Percentiles rank a stretch among this genome's conserved stretches.
These are phyloP conservation scores for Rhizoctonia solani DNA, from an alignment of 1,284 basidiomycete species.

Conservation along the genomic window DNA sequence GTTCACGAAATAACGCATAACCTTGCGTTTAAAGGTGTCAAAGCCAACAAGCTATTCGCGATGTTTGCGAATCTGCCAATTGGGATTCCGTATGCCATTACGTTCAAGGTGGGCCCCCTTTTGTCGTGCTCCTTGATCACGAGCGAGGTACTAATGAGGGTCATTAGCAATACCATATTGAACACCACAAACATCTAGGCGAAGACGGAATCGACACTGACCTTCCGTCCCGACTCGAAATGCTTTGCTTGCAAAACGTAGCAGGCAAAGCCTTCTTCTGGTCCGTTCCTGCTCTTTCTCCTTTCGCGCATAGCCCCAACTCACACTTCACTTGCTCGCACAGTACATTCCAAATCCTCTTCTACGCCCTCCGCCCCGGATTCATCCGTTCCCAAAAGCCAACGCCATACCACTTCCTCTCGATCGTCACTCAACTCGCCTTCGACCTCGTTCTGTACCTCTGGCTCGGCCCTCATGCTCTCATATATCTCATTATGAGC, in stretches of 20 bases:
- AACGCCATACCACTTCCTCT: slow-evolving; percentile 84
- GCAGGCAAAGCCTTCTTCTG: slow-evolving; percentile 98
- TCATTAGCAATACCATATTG: slow-evolving; percentile 82
- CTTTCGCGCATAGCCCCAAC: neutral
- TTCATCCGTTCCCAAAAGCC: slow-evolving; percentile 84
- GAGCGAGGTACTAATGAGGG: neutral
- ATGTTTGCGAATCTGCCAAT: slow-evolving; percentile 93
- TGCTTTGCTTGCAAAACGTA: slow-evolving; percentile 89
- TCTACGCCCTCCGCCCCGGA: slow-evolving; percentile 96
- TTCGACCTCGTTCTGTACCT: slow-evolving; percentile 74
- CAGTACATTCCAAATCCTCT: slow-evolving; percentile 96
- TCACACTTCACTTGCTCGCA: neutral
- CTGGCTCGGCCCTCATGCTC: slow-evolving; percentile 62
- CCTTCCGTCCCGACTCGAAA: slow-evolving; percentile 84
- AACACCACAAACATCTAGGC: slow-evolving; percentile 93
- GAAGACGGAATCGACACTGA: slow-evolving; percentile 97
- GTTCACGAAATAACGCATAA: slow-evolving; percentile 99
- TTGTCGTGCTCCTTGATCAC: neutral
- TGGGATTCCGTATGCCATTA: slow-evolving; percentile 91
- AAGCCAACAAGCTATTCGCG: slow-evolving; percentile 84
- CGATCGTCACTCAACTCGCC: slow-evolving; percentile 68
- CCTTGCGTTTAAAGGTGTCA: slow-evolving; percentile 85
- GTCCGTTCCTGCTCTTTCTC: slow-evolving; percentile 55
- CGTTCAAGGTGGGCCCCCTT: slow-evolving; percentile 79
- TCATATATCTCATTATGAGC: slow-evolving; percentile 84